Base-by-base conservation (phyloP, 2,329 filamentous ascomycete genomes). In the Calonectria pseudoreteaudii region DNA sequence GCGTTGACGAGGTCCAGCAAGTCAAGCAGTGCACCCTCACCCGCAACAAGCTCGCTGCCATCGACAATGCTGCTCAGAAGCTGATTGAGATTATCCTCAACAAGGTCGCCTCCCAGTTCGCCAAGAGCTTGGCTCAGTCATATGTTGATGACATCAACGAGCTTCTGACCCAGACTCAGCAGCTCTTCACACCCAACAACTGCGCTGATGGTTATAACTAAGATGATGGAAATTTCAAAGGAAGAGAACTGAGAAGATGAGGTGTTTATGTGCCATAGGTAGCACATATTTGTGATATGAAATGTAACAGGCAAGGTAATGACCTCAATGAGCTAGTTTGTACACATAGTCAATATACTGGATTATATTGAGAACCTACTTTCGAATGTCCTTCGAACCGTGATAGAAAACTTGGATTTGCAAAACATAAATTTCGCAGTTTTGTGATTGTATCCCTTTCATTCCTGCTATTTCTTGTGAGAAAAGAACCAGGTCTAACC, bases 61-160 rank as follows among this genome's bases (percentile, higher is more conserved):
- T 62, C n/a, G 56, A 62, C n/a, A 20, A n/a, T n/a, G 56, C 56
- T 23, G 31, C 31, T n/a, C 34, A 62, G 23, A 28, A 41, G 34
- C 13, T 62, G 11, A 62, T 62, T n/a, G 4, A 62, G 7, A 62
- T 62, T 13, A 62, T 62, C 16, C 7, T 62, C 34, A 28, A 16
- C 23, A 62, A 62, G 9, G 56, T 62, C 23, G 8, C 56, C 13
- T 62, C 56, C 10, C n/a, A 36, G n/a, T 62, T 62, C 26, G 56
- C 11, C 23, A 41, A 44, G 56, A 62, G 20, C 34, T 14, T 62
- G 34, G 56, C 56, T 28, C 56, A 62, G 36, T 28, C 56, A 38
- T 62, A 62, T 16, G 56, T 62, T 41, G 34, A 62, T 4, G 56
- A 62, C 23, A 62, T 62, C 56, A 62, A 62, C 56, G 23, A 62